These are phyloP conservation scores for Acrocalymma vagum DNA, from an alignment of 2,329 filamentous ascomycete genomes.

Conservation along the genomic window DNA sequence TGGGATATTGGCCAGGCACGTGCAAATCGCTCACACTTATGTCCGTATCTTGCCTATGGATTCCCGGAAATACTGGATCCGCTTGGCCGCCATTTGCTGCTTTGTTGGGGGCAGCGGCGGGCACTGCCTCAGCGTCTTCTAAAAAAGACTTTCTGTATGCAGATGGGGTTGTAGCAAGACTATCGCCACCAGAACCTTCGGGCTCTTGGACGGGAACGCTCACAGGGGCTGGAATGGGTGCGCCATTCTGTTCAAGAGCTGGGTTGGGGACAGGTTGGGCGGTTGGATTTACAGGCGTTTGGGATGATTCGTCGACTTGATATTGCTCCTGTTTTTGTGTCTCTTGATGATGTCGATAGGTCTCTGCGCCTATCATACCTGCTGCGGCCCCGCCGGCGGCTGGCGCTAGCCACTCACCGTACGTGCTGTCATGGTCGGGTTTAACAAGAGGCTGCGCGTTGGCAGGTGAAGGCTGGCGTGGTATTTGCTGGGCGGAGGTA, in stretches of 20 bases:
- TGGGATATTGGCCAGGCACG: constrained; percentile 73
- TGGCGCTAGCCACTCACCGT: constrained; percentile 64
- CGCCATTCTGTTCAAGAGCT: constrained; percentile 20
- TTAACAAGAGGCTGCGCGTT: no score
- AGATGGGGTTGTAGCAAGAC: constrained; percentile 23
- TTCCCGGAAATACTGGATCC: constrained; percentile 60
- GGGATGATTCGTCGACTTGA: constrained; percentile 8
- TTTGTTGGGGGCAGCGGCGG: constrained; percentile 31
- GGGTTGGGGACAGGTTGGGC: constrained; percentile 20
- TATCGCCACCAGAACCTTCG: no score
- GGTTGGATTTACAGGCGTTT: constrained; percentile 1
- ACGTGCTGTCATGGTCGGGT: constrained; percentile 50
- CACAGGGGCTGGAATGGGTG: constrained; percentile 8
- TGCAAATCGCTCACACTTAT: constrained; percentile 70
- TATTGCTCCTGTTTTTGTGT: constrained; percentile 26
- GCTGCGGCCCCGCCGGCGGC: constrained; percentile 54
- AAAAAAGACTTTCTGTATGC: constrained; percentile 39
- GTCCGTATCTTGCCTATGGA: constrained; percentile 56
- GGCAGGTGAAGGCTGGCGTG: no score
- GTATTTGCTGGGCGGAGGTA: constrained; percentile 2
- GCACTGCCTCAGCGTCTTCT: constrained; percentile 36
- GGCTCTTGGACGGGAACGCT: no score
- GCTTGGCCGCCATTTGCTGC: constrained; percentile 45
- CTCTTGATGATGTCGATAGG: constrained; percentile 36
- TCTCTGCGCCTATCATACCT: constrained; percentile 50